Conservation (phyloP, 2,329 filamentous ascomycete species). For the Hypoxylon sp. region DNA sequence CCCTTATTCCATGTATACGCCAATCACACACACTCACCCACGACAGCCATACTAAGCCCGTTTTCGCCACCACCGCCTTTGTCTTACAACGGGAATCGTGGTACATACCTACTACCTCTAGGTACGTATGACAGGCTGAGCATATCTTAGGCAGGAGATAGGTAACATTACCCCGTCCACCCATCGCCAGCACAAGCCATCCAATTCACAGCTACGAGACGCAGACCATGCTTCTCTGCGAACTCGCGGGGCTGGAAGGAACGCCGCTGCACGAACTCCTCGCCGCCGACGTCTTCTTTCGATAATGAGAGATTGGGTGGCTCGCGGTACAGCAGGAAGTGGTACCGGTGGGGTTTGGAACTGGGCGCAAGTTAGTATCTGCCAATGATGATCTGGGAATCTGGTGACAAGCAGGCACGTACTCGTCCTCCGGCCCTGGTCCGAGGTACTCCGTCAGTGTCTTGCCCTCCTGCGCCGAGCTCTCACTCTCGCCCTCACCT, state of each 20-base stretch:
- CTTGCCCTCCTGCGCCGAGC: slow-evolving; percentile 43
- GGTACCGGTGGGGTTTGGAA: slow-evolving; percentile 64
- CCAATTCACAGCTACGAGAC: slow-evolving; percentile 62
- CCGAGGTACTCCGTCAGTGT: slow-evolving; percentile 61
- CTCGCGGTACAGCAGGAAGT: slow-evolving; percentile 63
- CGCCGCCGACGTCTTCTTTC: slow-evolving; percentile 62
- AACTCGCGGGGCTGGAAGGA: slow-evolving; percentile 60
- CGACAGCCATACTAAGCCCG: background rate
- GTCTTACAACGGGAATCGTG: background rate
- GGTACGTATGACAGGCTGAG: background rate
- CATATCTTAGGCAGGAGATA: background rate
- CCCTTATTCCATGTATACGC: background rate
- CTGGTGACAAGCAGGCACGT: background rate
- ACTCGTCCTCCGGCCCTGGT: slow-evolving; percentile 64
- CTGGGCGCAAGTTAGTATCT: slow-evolving; percentile 52
- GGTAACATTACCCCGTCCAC: slow-evolving; percentile 50
- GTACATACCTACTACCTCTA: background rate
- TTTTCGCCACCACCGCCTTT: slow-evolving; percentile 24
- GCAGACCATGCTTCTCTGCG: slow-evolving; percentile 57
- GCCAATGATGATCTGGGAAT: no score
- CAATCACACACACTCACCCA: slow-evolving; percentile 18
- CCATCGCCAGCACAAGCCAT: slow-evolving; percentile 63
- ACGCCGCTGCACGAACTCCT: slow-evolving; percentile 62
- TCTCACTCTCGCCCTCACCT: slow-evolving; percentile 31
- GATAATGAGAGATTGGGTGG: slow-evolving; percentile 54